Base-by-base conservation (phyloP, 1,139 yeast species). In the Lizanozyma gosingica region DNA sequence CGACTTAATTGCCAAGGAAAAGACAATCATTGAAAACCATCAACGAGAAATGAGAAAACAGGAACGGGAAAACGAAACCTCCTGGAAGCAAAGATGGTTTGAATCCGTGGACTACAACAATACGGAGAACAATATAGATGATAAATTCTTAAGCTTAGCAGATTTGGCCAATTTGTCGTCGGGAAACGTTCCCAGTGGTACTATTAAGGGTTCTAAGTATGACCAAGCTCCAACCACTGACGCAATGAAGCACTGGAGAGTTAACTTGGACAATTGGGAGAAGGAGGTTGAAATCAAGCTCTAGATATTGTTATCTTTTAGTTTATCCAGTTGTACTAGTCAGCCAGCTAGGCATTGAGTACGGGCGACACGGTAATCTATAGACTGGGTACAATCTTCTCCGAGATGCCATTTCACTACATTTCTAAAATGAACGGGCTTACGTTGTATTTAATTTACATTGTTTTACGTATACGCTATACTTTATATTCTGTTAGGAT, bases 51-150 rank as follows among this genome's bases (percentile, higher is more conserved):
- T 81, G 60, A 78, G 97, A 57, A 80, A 78, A 62, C 59, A 68
- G 45, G 97, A 90, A 62, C 63, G 65, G 46, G 84, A 72, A 37
- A 60, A 72, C 6, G 90, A 84, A 35, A 55, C 57, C 18, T 55
- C 56, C 40, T 88, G 96, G 97, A 62, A 75, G 49, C 74, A 79
- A 41, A 78, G 92, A 60, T 88, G 95, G 92, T 88, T 88, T 54
- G 74, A 74, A 45, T 61, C 66, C 45, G 65, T 72, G 27, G 82
- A 81, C 54, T 67, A 75, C 46, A 52, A 55, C 17, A 51, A 53
- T 3, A n/a, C 38, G 41, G 43, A 50, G 34, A 60, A 55, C 18
- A 48, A 51, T 15, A 35, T 45, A 3, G 55, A 49, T 42, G 82
- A 77, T 48, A 59, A 66, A 15, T 80, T 80, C 47, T 53, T 71